Conservation (phyloP, 2,329 filamentous ascomycete genomes). For the Talaromyces sp. region DNA sequence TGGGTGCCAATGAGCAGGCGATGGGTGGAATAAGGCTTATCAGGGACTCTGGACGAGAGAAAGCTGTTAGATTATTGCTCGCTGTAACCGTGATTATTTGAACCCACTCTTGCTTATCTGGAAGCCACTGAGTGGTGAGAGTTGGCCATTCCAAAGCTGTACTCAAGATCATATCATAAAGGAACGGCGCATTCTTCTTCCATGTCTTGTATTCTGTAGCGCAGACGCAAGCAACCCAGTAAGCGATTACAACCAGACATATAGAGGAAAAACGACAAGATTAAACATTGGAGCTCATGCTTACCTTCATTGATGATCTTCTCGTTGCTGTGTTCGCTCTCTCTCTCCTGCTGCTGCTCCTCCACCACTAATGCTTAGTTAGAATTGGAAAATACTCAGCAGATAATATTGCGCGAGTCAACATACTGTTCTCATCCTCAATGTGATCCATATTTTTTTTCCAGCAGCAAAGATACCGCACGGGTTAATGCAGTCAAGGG, state of each 20-base stretch:
- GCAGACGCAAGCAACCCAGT: neutral
- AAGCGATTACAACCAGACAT: neutral
- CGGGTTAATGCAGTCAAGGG: conserved; percentile 1
- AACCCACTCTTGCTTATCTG: conserved; percentile 76
- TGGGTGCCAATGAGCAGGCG: conserved; percentile 92
- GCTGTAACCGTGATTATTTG: conserved; percentile 25
- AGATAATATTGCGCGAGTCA: neutral
- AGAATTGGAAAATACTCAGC: conserved; percentile 25
- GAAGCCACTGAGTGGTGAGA: conserved; percentile 96
- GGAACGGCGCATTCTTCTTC: conserved; percentile 99
- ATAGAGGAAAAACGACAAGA: no score
- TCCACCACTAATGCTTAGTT: conserved; percentile 30
- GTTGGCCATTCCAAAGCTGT: conserved; percentile 97
- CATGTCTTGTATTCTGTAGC: conserved; percentile 95
- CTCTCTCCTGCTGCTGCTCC: conserved; percentile 35
- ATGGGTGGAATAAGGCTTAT: conserved; percentile 84
- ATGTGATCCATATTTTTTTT: conserved; percentile 37
- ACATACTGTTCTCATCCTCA: conserved; percentile 35
- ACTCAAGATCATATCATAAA: conserved; percentile 96
- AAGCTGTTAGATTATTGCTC: conserved; percentile 1
- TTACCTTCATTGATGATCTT: conserved; percentile 94
- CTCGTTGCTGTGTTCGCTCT: conserved; percentile 76
- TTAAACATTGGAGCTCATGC: neutral
- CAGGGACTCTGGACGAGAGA: conserved; percentile 61
- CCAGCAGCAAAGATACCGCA: neutral